phyloP scores from a whole-genome alignment of 306 rosid genomes.

The Arachis stenosperma region DNA sequence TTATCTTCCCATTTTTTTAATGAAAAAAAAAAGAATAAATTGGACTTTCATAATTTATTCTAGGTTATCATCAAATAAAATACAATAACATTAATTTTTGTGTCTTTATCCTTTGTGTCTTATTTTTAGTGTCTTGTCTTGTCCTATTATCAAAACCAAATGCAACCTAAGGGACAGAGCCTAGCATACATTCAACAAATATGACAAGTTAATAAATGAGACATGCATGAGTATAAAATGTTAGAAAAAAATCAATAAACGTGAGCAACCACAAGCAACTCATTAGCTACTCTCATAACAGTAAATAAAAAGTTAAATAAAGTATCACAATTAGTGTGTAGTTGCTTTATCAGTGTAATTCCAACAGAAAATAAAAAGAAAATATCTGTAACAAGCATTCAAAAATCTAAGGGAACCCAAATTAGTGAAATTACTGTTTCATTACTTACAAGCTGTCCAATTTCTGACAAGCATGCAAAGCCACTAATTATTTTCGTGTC shows the following conservation, averaged over 20 bases:
- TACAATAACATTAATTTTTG: too few relatives aligned
- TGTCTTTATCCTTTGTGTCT: too few relatives aligned
- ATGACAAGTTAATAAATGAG: conserved; percentile 36
- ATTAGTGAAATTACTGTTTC: conserved; percentile 32
- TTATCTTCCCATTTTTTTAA: too few relatives aligned
- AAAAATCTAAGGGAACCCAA: conserved; percentile 30
- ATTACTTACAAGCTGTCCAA: conserved; percentile 92
- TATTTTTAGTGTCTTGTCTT: too few relatives aligned
- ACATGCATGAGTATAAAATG: conserved; percentile 17
- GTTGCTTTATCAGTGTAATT: conserved; percentile 26
- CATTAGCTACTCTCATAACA: background rate
- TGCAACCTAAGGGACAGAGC: conserved; percentile 55
- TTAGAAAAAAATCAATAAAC: conserved; percentile 25
- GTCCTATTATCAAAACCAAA: too few relatives aligned
- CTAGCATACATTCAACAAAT: conserved; percentile 51
- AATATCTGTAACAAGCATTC: background rate
- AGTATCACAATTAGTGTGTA: background rate
- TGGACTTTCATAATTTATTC: too few relatives aligned
- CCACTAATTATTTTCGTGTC: conserved; percentile 85
- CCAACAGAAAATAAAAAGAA: conserved; percentile 27
- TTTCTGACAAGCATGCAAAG: conserved; percentile 91
- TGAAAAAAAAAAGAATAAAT: too few relatives aligned
- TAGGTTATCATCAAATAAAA: too few relatives aligned
- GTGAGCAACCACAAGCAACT: conserved; percentile 11
- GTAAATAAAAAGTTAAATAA: conserved; percentile 21